These are phyloP conservation scores for Trichoderma hamatum DNA, from an alignment of 2,329 filamentous ascomycete species.

Conservation along the genomic window DNA sequence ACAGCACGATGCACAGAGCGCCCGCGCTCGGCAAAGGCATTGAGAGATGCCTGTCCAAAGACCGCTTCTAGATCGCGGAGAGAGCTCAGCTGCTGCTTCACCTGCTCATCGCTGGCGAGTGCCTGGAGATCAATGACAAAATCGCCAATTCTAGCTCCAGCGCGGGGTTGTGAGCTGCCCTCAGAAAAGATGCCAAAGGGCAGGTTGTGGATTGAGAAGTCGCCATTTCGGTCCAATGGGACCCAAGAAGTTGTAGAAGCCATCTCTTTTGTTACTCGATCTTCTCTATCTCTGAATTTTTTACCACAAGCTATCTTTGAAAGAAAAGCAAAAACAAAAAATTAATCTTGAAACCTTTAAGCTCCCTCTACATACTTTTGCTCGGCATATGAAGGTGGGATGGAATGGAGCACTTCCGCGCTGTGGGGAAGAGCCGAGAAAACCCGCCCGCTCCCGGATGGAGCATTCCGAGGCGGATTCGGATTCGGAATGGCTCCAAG, in stretches of 20 bases:
- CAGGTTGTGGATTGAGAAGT: constrained; percentile 77
- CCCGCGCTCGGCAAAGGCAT: constrained; percentile 55
- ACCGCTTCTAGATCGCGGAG: constrained; percentile 34
- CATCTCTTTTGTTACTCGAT: background rate
- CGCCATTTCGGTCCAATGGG: constrained; percentile 24
- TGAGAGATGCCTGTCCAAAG: constrained; percentile 38
- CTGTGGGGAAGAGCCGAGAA: constrained; percentile 24
- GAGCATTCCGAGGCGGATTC: constrained; percentile 23
- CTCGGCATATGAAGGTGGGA: constrained; percentile 19
- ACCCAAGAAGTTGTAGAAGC: constrained; percentile 24
- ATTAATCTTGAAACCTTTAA: constrained; percentile 1
- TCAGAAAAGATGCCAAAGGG: constrained; percentile 79
- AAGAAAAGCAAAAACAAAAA: background rate
- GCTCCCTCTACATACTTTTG: background rate
- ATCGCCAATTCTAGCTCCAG: constrained; percentile 73
- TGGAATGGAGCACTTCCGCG: constrained; percentile 22
- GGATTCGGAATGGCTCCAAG: constrained; percentile 9
- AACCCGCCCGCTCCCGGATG: constrained; percentile 10
- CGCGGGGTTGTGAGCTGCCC: constrained; percentile 57
- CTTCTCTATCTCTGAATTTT: background rate
- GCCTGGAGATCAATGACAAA: constrained; percentile 69
- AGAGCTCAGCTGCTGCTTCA: constrained; percentile 38
- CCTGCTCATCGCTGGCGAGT: constrained; percentile 54
- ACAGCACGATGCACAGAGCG: constrained; percentile 69
- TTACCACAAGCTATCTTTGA: background rate